phyloP scores from a whole-genome alignment of 2,329 filamentous ascomycete genomes.

The Exophiala alcalophila region DNA sequence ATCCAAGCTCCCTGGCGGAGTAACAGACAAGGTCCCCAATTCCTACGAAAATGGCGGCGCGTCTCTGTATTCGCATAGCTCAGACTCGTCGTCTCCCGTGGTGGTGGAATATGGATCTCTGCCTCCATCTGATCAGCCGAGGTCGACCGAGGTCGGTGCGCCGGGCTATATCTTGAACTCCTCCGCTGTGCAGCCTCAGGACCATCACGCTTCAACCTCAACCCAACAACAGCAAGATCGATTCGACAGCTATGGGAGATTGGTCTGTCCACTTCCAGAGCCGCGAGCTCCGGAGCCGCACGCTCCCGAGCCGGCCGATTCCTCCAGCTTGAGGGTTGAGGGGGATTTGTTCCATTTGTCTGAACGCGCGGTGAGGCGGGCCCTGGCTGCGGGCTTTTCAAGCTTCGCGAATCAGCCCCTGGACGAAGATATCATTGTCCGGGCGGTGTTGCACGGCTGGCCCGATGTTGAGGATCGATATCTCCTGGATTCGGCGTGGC shows the following conservation, averaged over 20 bases:
- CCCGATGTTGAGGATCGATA: conserved; percentile 18
- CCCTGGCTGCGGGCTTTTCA: conserved; percentile 3
- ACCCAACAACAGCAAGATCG: conserved; percentile 12
- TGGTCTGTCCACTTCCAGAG: conserved; percentile 5
- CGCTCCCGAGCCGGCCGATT: background rate
- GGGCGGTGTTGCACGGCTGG: conserved; percentile 22
- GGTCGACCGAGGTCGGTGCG: conserved; percentile 1
- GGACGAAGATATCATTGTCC: conserved; percentile 21
- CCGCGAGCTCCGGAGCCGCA: background rate
- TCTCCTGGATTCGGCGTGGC: conserved; percentile 19
- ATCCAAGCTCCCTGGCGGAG: background rate
- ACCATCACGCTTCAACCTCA: no score
- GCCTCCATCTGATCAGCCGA: conserved; percentile 9
- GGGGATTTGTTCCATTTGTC: conserved; percentile 15
- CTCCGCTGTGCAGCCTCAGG: background rate
- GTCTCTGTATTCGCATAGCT: conserved; percentile 13
- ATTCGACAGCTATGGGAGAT: conserved; percentile 4
- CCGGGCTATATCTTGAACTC: background rate
- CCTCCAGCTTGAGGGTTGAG: background rate
- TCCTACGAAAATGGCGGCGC: background rate
- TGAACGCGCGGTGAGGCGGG: conserved; percentile 10
- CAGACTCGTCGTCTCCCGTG: conserved; percentile 12
- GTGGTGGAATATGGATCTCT: conserved; percentile 1
- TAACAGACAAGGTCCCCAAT: no score
- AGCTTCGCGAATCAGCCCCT: conserved; percentile 14